Evolutionary conservation across 2,329 filamentous ascomycete species (phyloP), one percentile per base, ranked within the genome.

Genomic region (Myriosclerotinia scirpicola): DNA sequence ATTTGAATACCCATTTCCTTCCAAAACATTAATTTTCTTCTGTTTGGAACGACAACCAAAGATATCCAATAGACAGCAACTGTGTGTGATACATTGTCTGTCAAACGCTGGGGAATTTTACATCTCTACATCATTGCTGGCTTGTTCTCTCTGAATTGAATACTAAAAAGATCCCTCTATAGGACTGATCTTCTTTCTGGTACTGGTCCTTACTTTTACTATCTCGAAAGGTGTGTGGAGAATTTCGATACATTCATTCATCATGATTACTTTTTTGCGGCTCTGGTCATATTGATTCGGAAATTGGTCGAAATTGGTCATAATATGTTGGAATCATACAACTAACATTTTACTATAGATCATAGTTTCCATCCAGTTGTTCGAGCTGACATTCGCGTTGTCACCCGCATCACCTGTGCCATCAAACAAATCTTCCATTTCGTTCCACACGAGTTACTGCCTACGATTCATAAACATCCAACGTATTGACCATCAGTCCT

Each of bases 391-490:
- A 66, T 67, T 70, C 65, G 64, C 67, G 65, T 72, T 56, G 64
- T 64, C 67, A 69, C 70, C 71, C 73, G 69, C 71, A 70, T 34
- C 52, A 48, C 68, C 59, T 67, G 69, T 69, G 72, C 72, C 72
- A 74, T 75, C 70, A 66, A 73, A 69, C 69, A 71, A 69, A 70
- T 62, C 53, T 65, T 61, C 62, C 61, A 54, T 70, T 70, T 70
- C 66, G 69, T 64, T 67, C 69, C 56, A 71, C 71, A 68, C 70
- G 70, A 73, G 36, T 59, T 62, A 71, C 70, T 67, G 68, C 64
- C 69, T 54, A 62, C 70, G 62, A 67, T 64, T 65, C 8, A 34
- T 64, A 65, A 52, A 44, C 36, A 30, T 20, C 46, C 36, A 52
- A 38, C 63, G 5, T 30, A 22, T 69, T 22, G 26, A 68, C 66